Base-by-base conservation (phyloP, 352 stramenopile genomes). In the Phytophthora palmivora region DNA sequence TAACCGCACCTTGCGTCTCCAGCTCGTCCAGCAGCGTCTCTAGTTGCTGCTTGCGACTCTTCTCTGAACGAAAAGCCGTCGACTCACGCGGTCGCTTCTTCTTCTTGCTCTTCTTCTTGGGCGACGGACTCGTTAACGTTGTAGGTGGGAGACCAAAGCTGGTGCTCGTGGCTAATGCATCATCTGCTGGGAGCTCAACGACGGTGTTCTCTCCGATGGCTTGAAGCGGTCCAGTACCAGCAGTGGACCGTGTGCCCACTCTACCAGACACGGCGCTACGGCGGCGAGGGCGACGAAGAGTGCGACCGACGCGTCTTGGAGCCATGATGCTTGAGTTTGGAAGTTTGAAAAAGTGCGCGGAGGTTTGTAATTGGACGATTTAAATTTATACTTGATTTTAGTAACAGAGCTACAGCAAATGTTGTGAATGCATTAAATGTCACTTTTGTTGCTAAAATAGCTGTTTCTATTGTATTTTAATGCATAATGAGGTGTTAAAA, bases 201-300 rank as follows among this genome's bases (percentile, higher is more conserved):
- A 89, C 75, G 30, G 80, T 86, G 48, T 91, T 87, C 65, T 92
- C 84, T 7, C 71, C 72, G 42, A 92, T 91, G 24, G 74, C 55
- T 54, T 84, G 64, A 14, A 92, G 62, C 3, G 70, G 67, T 0
- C 61, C 67, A 3, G 26, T 10, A 12, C 62, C 51, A n/a, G 41
- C 50, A 22, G 36, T 59, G 9, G 55, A 63, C 8, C 58, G 66
- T 14, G 51, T 67, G 43, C 22, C 53, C 22, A 49, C 38, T 32
- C 45, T 32, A 14, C 43, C 26, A 33, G 63, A 60, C 4, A 24
- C 22, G 19, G 53, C 72, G 26, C 67, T 68, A 22, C 71, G 58
- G 21, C 76, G 73, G 44, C 53, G 66, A 48, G 70, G 44, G 5
- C 81, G 79, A 18, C 72, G 77, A 39, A 89, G 75, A 37, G 77